Conservation (phyloP, 1,284 basidiomycete species). For the Irpex sp. region DNA sequence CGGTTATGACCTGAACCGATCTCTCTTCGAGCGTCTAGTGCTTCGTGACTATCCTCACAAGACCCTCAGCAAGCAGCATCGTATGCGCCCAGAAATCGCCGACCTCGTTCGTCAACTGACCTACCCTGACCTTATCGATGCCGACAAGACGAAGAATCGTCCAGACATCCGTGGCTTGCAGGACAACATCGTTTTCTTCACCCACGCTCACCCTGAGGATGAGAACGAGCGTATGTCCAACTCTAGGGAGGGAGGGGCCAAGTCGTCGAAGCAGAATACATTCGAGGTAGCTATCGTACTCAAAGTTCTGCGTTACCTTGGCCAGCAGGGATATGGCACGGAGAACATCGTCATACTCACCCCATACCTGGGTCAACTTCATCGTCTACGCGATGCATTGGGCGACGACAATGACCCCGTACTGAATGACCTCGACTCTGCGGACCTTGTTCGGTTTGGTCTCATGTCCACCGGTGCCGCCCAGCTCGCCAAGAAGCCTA, state of each 20-base stretch:
- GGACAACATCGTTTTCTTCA: conserved; percentile 57
- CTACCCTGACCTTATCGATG: conserved; percentile 60
- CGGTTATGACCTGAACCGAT: conserved; percentile 59
- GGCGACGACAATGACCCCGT: conserved; percentile 51
- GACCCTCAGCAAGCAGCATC: conserved; percentile 54
- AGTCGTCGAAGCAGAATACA: conserved; percentile 57
- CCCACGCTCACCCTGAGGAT: conserved; percentile 56
- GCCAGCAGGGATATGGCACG: conserved; percentile 63
- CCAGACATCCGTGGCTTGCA: conserved; percentile 49
- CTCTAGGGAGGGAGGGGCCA: conserved; percentile 39
- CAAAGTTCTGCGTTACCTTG: conserved; percentile 61
- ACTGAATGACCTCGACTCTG: conserved; percentile 58
- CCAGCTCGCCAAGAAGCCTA: conserved; percentile 33
- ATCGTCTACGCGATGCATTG: conserved; percentile 41
- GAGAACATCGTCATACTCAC: conserved; percentile 58
- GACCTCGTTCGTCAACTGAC: conserved; percentile 53
- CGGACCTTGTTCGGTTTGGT: conserved; percentile 54
- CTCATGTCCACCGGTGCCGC: conserved; percentile 37
- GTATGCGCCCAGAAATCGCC: conserved; percentile 71
- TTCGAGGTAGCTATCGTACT: conserved; percentile 57
- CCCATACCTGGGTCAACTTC: conserved; percentile 66
- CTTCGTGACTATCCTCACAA: conserved; percentile 56
- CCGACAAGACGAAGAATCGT: conserved; percentile 42
- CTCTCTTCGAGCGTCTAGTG: conserved; percentile 67
- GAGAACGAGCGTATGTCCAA: conserved; percentile 39